These are phyloP conservation scores for Huntiella omanensis DNA, from an alignment of 2,329 filamentous ascomycete species.

Conservation along the genomic window DNA sequence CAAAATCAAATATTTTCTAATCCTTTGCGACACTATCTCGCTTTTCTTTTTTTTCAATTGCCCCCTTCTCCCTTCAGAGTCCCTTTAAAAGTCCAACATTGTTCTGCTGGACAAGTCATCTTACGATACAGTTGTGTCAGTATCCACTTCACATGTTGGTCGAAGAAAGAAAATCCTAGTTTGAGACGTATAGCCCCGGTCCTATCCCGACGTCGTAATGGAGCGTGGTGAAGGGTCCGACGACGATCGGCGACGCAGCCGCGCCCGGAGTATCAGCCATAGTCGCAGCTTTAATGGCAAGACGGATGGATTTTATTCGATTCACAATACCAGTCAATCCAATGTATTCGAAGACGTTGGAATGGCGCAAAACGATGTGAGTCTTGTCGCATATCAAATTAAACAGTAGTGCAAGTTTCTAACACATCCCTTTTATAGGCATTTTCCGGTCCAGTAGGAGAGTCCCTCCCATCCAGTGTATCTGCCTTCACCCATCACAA, in stretches of 20 bases:
- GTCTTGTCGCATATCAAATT: neutral
- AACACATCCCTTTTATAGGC: conserved; percentile 26
- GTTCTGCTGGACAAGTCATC: too few relatives aligned
- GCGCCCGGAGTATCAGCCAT: neutral
- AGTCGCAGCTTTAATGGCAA: neutral
- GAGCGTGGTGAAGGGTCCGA: too few relatives aligned
- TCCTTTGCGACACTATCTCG: too few relatives aligned
- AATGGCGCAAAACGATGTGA: conserved; percentile 90
- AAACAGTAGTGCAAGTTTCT: neutral
- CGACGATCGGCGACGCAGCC: neutral
- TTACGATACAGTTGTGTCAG: too few relatives aligned
- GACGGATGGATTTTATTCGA: conserved; percentile 2
- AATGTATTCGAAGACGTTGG: conserved; percentile 92
- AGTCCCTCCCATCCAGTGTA: conserved; percentile 85
- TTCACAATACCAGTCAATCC: conserved; percentile 47
- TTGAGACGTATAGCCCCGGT: too few relatives aligned
- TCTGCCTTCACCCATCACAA: conserved; percentile 83
- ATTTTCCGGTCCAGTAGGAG: conserved; percentile 81
- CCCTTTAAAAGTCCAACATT: too few relatives aligned
- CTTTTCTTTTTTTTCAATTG: too few relatives aligned
- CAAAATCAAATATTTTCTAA: too few relatives aligned
- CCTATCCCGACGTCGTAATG: too few relatives aligned
- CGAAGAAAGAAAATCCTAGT: too few relatives aligned
- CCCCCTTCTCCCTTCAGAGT: too few relatives aligned
- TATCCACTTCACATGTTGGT: too few relatives aligned